Evolutionary conservation across 148 eudicot genomes (phyloP).

Genomic region (Arbutus unedo): DNA sequence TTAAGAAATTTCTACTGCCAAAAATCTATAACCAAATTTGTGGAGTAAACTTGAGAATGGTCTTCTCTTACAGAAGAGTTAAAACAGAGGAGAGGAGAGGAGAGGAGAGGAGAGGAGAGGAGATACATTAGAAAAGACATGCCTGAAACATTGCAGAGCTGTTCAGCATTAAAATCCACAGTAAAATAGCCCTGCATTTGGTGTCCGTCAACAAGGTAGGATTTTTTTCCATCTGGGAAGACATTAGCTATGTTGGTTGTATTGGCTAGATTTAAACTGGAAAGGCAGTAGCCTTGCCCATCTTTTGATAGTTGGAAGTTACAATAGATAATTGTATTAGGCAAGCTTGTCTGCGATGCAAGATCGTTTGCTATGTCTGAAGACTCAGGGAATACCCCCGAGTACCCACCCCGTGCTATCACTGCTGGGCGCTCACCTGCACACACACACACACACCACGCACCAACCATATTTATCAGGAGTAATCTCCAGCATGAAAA

Average conservation of each 20-base stretch:
- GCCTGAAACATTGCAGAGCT: constrained; percentile 44
- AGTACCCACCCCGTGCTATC: constrained; percentile 79
- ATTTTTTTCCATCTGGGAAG: constrained; percentile 42
- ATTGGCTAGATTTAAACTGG: constrained; percentile 50
- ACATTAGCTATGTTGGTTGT: constrained; percentile 35
- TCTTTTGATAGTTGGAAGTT: constrained; percentile 73
- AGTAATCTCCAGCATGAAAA: no score
- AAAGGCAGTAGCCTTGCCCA: constrained; percentile 48
- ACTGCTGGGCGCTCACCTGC: constrained; percentile 51
- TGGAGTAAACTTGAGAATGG: not conserved
- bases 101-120: not conserved
- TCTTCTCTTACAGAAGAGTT: not conserved
- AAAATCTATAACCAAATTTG: not conserved
- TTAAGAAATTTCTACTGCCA: not conserved
- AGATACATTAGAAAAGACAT: constrained; percentile 18
- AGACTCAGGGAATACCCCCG: constrained; percentile 79
- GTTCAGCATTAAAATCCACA: constrained; percentile 44
- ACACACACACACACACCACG: no score
- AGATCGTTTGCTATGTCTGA: constrained; percentile 38
- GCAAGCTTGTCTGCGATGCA: constrained; percentile 35
- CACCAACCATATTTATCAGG: no score
- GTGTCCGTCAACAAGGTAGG: constrained; percentile 61
- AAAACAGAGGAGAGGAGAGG: not conserved
- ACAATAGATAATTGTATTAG: constrained; percentile 44
- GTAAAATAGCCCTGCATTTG: constrained; percentile 60